Base-by-base conservation (phyloP, 306 rosid genomes). In the Sicyos baderoa region DNA sequence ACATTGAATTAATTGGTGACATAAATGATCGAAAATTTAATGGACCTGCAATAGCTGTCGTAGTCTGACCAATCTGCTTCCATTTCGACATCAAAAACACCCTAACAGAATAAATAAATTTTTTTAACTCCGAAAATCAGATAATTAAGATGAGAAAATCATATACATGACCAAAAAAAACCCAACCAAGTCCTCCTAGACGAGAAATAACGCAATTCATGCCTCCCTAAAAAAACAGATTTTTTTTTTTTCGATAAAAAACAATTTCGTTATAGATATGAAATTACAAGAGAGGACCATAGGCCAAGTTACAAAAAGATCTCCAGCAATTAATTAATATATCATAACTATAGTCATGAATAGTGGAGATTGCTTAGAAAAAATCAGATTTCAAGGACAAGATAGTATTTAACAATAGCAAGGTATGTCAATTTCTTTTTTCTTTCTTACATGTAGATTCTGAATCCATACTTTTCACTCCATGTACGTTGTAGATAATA, bases 31-130 rank as follows among this genome's bases (percentile, higher is more conserved):
- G 48, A 66, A 53, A 56, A 51, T 74, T 83, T 56, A 55, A 15
- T 9, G 47, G 82, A 92, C 97, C 85, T 65, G 88, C 89, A 92
- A 83, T 89, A 87, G 72, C 85, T 80, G 74, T 84, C 82, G 69
- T 76, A 89, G 72, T 80, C 95, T 61, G 71, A 57, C 95, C 95
- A 89, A 74, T 83, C 84, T 25, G 87, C 89, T 76, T 74, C 77
- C 79, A 32, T 79, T 81, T 92, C 98, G 49, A 86, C 74, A 79
- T 80, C 81, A 56, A 70, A 72, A 61, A 84, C 86, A 12, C 71
- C 89, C 98, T 89, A 71, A 22, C 65, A 73, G 74, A 44, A 72
- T 15, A 59, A 42, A 8, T 56, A 55, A 21, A 55, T 48, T 63
- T 63, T 29, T 40, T 62, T 63, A 25, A 62, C 68, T 35, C 25